These are phyloP conservation scores for Yamadazyma mexicana DNA, from an alignment of 1,139 yeast species.

Conservation along the genomic window DNA sequence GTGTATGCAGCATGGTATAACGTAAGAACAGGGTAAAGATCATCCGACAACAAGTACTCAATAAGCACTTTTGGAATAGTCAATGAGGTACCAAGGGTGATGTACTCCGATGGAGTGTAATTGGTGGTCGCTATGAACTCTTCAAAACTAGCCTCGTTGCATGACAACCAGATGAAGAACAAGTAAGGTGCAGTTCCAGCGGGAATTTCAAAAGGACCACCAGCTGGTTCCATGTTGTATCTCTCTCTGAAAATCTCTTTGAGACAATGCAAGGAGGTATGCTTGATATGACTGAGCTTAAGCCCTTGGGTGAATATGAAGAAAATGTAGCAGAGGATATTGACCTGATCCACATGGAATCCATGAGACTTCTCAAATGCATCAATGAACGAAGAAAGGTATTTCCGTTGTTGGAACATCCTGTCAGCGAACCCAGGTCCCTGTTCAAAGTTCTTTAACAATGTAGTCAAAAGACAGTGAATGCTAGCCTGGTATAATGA, in stretches of 20 bases:
- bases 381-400: constrained; percentile 43
- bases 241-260: constrained; percentile 50
- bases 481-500: constrained; percentile 57
- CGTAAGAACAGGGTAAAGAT: constrained; percentile 44
- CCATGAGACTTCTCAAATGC: constrained; percentile 48
- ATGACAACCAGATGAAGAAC: constrained; percentile 54
- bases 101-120: constrained; percentile 25
- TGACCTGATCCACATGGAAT: constrained; percentile 41
- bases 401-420: constrained; percentile 39
- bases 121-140: constrained; percentile 48
- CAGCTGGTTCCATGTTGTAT: constrained; percentile 19
- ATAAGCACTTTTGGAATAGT: constrained; percentile 49
- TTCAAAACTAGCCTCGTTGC: constrained; percentile 48
- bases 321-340: constrained; percentile 58
- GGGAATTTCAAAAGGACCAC: constrained; percentile 11
- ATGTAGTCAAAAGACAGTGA: constrained; percentile 34
- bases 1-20: constrained; percentile 50
- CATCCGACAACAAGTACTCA: constrained; percentile 47
- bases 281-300: constrained; percentile 59
- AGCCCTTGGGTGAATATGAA: constrained; percentile 61
- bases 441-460: constrained; percentile 25
- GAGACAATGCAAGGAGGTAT: constrained; percentile 54
- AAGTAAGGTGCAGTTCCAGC: constrained; percentile 40
- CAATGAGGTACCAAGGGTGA: constrained; percentile 26
- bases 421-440: constrained; percentile 25